Evolutionary conservation across 495 filamentous ascomycete species (phyloP), one percentile per base, ranked within the genome.

Genomic region (Aspergillus hancockii): DNA sequence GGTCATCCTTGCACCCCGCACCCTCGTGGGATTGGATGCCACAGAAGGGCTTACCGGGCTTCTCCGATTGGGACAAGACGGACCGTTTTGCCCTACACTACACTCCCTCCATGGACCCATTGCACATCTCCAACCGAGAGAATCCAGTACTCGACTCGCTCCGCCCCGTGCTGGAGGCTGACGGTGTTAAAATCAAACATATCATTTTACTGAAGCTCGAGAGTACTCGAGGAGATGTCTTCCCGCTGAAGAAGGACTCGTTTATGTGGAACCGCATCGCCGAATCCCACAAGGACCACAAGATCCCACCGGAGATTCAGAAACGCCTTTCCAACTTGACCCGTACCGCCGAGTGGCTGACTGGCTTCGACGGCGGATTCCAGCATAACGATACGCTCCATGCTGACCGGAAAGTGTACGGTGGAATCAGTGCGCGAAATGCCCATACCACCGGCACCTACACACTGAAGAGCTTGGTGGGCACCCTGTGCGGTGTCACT

Each of bases 151-250:
- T 81, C 3, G 65, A 74, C 10, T 59, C 69, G 0, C 59, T 81
- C 7, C 63, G 63, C 1, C 65, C 70, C 19, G 66, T 67, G 8
- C 34, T 81, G 34, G 62, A 67, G 1, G 62, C 67, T 16, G 67
- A 68, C 9, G 60, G 71, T n/a, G 65, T 80, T 19, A 69, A 72
- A 14, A 80, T 82, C 60, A 80, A 79, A 58, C 79, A 82, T 52
- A 64, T 82, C 34, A 66, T 81, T 38, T 30, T 81, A 19, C 54
- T 82, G 19, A 77, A 78, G 46, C 67, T 82, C 19, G 79, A 82
- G 55, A 79, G 77, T 47, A 79, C 79, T 0, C 74, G 79, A 14
- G 73, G 68, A 19, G 79, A 82, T 62, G 72, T 80, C 23, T 81
- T 82, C 59, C 79, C 79, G 4, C 53, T 82, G 23, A 66, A 70